Evolutionary conservation across 768 basidiomycete species (phyloP).

Genomic region (Collybia nuda): DNA sequence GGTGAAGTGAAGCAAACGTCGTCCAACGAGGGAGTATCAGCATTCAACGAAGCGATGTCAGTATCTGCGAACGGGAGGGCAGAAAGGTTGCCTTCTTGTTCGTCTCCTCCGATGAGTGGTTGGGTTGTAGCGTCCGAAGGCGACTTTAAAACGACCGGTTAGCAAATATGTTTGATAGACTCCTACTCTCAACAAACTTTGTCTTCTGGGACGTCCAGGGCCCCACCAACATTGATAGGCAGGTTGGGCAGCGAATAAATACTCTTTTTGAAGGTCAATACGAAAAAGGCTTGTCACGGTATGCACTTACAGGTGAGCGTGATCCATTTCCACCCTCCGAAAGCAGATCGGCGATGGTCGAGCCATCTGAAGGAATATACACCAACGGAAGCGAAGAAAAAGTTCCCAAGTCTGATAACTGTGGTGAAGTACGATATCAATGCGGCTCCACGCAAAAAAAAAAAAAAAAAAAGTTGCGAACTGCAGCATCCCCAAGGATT

Average conservation of each 20-base stretch:
- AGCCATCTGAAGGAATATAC: not conserved
- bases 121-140: too few species aligned
- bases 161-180: not conserved
- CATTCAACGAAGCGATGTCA: not conserved
- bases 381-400: not conserved
- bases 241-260: constrained; percentile 28
- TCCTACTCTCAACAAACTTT: not conserved
- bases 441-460: too few species aligned
- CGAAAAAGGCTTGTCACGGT: not conserved
- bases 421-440: not conserved
- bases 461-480: too few species aligned
- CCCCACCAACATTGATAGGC: constrained; percentile 20
- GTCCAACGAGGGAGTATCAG: not conserved
- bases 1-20: not conserved
- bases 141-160: too few species aligned
- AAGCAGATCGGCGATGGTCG: constrained; percentile 9
- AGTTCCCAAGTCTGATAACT: not conserved
- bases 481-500: too few species aligned
- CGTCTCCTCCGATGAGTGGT: too few species aligned
- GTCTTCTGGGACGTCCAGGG: not conserved
- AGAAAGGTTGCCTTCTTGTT: constrained; percentile 7
- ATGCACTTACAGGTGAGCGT: not conserved
- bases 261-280: constrained; percentile 13
- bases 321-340: not conserved
- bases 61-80: constrained; percentile 14